Evolutionary conservation across 176 grass and related monocot genomes (phyloP).

Genomic region (Carex scoparia): DNA sequence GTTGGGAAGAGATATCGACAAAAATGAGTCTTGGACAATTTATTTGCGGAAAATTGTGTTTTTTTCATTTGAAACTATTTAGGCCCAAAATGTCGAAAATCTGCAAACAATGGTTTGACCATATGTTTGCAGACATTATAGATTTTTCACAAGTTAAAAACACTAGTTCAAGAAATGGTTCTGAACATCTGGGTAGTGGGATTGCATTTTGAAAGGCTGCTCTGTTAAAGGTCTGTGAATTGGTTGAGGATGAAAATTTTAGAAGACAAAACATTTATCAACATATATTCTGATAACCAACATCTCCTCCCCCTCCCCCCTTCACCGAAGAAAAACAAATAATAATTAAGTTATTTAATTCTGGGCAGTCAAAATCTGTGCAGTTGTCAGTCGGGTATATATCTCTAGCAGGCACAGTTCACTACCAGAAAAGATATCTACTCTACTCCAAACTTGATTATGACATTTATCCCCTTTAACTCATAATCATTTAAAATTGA

Average conservation of each 20-base stretch:
- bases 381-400: neutral
- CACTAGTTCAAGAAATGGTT: neutral
- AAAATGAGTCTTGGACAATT: too few relatives aligned
- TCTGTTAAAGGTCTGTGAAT: neutral
- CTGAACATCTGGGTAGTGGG: neutral
- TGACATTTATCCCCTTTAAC: neutral
- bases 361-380: neutral
- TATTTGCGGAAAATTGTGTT: too few relatives aligned
- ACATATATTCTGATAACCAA: neutral
- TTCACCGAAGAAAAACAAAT: too few relatives aligned
- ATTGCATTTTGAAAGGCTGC: too few relatives aligned
- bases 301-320: too few relatives aligned
- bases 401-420: neutral
- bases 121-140: neutral
- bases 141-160: neutral
- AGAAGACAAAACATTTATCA: neutral
- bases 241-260: neutral
- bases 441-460: neutral
- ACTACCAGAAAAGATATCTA: neutral
- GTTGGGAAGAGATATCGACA: too few relatives aligned
- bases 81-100: too few relatives aligned
- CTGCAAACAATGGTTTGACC: too few relatives aligned
- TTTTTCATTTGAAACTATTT: too few relatives aligned
- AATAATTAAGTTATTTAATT: too few relatives aligned
- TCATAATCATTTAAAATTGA: constrained; percentile 8